Conservation (phyloP, 441 rosid genomes). For the Sinapis alba region DNA sequence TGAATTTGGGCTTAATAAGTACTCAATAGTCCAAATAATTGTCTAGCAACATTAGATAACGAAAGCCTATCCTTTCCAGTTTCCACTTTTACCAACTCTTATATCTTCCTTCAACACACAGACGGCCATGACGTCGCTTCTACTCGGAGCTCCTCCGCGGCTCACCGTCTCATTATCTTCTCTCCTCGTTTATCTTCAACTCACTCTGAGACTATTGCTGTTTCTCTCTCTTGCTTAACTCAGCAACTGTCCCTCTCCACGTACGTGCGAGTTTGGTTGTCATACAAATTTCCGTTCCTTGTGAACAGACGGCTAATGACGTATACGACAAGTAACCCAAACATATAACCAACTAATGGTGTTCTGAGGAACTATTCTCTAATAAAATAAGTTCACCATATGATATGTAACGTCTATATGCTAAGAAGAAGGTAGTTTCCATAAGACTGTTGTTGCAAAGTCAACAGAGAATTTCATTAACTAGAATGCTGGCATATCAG, state of each 20-base stretch:
- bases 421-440: not conserved
- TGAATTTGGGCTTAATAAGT: too few relatives aligned
- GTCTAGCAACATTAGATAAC: too few relatives aligned
- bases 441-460: not conserved
- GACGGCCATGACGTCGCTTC: constrained; percentile 53
- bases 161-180: constrained; percentile 24
- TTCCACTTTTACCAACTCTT: too few relatives aligned
- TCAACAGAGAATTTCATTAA: not conserved
- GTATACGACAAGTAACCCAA: not conserved
- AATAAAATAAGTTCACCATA: not conserved
- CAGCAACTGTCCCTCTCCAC: constrained; percentile 41
- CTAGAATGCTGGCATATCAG: not conserved
- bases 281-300: not conserved
- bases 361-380: not conserved
- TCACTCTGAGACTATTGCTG: too few relatives aligned
- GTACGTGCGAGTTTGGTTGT: too few relatives aligned
- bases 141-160: constrained; percentile 51
- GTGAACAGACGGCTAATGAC: not conserved
- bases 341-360: not conserved
- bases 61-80: too few relatives aligned
- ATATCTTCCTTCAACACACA: too few relatives aligned
- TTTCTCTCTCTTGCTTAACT: too few relatives aligned
- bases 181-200: constrained; percentile 47
- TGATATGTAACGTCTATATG: not conserved
- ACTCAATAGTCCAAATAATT: too few relatives aligned